These are phyloP conservation scores for Dysphania ambrosioides DNA, from an alignment of 148 eudicot species.

Conservation along the genomic window DNA sequence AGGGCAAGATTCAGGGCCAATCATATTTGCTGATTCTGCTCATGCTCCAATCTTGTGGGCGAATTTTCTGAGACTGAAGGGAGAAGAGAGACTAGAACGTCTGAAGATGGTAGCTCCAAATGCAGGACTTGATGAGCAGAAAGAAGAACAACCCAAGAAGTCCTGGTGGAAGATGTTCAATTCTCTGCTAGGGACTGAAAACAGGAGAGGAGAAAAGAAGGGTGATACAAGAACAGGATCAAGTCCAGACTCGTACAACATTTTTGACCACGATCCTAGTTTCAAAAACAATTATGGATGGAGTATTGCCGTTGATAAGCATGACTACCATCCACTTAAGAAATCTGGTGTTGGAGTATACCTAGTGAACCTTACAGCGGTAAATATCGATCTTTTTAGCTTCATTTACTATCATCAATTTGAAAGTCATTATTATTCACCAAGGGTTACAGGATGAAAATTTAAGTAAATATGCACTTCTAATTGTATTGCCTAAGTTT, in stretches of 20 bases:
- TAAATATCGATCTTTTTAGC: no score
- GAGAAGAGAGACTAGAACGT: constrained; percentile 41
- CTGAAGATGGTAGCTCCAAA: constrained; percentile 40
- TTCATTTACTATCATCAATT: no score
- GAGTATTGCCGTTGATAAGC: constrained; percentile 57
- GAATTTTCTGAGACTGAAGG: constrained; percentile 41
- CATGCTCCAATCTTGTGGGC: constrained; percentile 54
- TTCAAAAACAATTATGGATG: constrained; percentile 70
- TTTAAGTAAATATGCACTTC: no score
- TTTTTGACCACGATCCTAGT: constrained; percentile 51
- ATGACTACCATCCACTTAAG: constrained; percentile 51
- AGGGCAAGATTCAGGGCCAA: constrained; percentile 54
- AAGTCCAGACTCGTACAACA: constrained; percentile 53
- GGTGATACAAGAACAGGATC: constrained; percentile 20
- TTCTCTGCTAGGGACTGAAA: constrained; percentile 35
- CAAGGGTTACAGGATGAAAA: no score
- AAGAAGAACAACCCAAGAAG: constrained; percentile 36
- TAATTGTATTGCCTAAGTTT: no score
- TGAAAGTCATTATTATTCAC: no score
- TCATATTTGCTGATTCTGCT: constrained; percentile 44
- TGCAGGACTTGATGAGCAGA: constrained; percentile 17
- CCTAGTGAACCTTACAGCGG: constrained; percentile 79
- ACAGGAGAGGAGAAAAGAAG: constrained; percentile 25
- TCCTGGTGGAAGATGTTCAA: constrained; percentile 42
- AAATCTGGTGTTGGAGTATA: constrained; percentile 54